Base-by-base conservation (phyloP, 768 basidiomycete species). In the Suillus alpinus region DNA sequence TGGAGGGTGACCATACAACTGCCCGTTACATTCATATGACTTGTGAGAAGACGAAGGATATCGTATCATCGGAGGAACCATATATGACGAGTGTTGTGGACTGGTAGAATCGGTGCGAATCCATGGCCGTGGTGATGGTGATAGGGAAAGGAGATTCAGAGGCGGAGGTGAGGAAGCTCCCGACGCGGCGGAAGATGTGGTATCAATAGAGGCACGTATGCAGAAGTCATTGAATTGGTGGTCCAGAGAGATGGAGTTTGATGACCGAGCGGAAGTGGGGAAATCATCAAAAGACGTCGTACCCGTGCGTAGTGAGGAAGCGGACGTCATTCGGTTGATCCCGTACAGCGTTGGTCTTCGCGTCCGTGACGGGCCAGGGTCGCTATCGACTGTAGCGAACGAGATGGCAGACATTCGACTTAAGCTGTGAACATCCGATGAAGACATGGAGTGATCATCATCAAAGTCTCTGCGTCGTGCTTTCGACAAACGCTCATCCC, bases 391-490 rank as follows among this genome's bases (percentile, higher is more conserved):
- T 5, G 92, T 91, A 29, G 87, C 84, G 68, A 91, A 90, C 20
- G 92, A 94, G 67, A 91, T 85, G 37, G 85, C 83, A 6, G 91
- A 93, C 79, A 89, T 83, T 59, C 85, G 85, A 44, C 87, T 83
- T 57, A 86, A 77, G 70, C 86, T 90, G 65, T 89, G 89, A 34
- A 94, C 79, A 66, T 94, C 94, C 51, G 91, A 92, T 32, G 90
- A 92, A 58, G 92, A 93, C 84, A 93, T 90, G 34, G 94, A 95
- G 69, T 91, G 92, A 68, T 94, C 93, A 69, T 94, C 94, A 75
- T 95, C 94, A 65, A 83, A 89, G 67, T 94, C 91, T 70, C 91
- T 78, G 70, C 90, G 83, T 64, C 93, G 84, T 63, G 86, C 89
- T 78, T 95, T 95, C 58, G 83, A 76, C 69, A 88, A 73, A 29